A percentile compares a stretch with the other conserved stretches of the same genome.
Evolutionary conservation across 441 rosid species (phyloP).

Genomic region (Biscutella auriculata): DNA sequence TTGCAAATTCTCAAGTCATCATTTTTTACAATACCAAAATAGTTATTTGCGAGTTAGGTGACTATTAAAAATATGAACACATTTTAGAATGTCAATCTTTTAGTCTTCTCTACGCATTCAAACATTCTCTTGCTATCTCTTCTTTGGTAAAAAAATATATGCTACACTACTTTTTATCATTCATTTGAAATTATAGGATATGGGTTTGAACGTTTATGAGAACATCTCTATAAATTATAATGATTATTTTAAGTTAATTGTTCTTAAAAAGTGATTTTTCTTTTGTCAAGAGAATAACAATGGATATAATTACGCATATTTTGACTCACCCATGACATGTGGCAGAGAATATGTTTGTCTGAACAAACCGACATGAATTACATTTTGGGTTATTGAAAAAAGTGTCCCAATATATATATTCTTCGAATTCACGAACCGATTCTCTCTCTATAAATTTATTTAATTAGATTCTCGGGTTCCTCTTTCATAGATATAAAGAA

Average conservation of each 20-base stretch:
- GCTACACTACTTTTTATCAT: too few relatives aligned
- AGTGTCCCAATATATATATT: constrained; percentile 19
- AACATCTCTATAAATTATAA: neutral
- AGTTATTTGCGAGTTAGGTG: neutral
- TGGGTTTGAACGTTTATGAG: neutral
- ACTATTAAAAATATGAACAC: neutral
- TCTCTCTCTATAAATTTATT: constrained; percentile 2
- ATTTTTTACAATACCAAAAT: neutral
- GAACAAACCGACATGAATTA: constrained; percentile 4
- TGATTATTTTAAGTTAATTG: neutral
- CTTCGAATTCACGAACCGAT: constrained; percentile 17
- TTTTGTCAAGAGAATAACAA: neutral
- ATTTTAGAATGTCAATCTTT: constrained; percentile 2
- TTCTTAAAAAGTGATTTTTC: neutral
- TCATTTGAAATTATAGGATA: neutral
- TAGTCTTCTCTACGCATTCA: neutral
- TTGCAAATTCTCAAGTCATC: neutral
- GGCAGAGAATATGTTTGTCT: constrained; percentile 16
- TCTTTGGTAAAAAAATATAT: neutral
- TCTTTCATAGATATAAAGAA: neutral
- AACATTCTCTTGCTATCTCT: neutral
- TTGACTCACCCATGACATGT: constrained; percentile 20
- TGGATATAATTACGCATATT: constrained; percentile 8
- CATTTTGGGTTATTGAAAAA: constrained; percentile 10
- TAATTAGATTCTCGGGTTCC: constrained; percentile 1